Base-by-base conservation (phyloP, 352 stramenopile genomes). In the Pythium dissimile region DNA sequence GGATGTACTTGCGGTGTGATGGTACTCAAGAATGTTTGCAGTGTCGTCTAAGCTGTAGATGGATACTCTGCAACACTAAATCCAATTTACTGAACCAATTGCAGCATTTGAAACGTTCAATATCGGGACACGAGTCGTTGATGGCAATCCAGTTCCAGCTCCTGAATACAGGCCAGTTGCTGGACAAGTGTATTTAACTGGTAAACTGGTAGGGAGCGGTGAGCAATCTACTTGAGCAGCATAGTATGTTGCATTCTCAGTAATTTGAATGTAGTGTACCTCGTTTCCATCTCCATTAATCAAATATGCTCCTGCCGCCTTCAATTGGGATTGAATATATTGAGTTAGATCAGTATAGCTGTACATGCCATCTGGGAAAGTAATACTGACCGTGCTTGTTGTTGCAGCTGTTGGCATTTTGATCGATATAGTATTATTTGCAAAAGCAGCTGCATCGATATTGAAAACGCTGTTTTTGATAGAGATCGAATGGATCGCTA, bases 231-330 rank as follows among this genome's bases (percentile, higher is more conserved):
- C 20, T 41, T 65, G 54, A 43, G 10, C 21, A 35, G 49, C n/a
- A 27, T 69, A 69, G 27, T 62, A 69, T 3, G 45, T 58, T 4
- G 39, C 18, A 46, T 69, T 69, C 11, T 42, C 53, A 15, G 23
- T 27, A n/a, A 69, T 27, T 49, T 61, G 31, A 21, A 69, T 16
- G 32, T 61, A 69, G 18, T 54, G 47, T 7, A 43, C n/a, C 6
- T 43, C n/a, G n/a, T 21, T 43, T 9, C 37, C 37, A 43, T 43
- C n/a, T 9, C 7, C 3, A 52, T 69, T 44, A 27, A 65, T 57
- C n/a, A 69, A 45, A 54, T 69, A 69, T 4, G 62, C 62, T 43
- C 62, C 62, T 38, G 47, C 42, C 39, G 43, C 45, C 12, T 51
- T 23, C 10, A 69, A 37, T 18, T 21, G 46, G 3, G n/a, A 48